Conservation (phyloP, 2,329 filamentous ascomycete species). For the Aspergillus brasiliensis region DNA sequence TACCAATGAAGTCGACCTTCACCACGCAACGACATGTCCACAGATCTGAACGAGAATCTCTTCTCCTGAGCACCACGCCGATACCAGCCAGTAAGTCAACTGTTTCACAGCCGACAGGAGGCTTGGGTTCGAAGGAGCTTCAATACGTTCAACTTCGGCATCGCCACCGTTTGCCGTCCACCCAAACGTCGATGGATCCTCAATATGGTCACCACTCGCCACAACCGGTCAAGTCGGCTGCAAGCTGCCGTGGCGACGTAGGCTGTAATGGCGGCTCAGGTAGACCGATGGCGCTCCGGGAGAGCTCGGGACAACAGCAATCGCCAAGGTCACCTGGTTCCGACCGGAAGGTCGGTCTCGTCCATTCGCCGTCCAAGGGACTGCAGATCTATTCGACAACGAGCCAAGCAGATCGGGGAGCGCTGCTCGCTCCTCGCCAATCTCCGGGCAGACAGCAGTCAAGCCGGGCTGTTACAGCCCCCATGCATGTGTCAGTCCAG, state of each 20-base stretch:
- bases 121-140: neutral
- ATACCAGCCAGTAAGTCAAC: neutral
- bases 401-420: neutral
- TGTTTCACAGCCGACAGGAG: neutral
- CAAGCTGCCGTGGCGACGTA: neutral
- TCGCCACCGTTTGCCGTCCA: neutral
- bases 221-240: neutral
- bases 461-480: neutral
- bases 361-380: neutral
- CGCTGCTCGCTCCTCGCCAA: neutral
- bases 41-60: neutral
- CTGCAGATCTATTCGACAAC: constrained; percentile 2
- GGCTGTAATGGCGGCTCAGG: neutral
- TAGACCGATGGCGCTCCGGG: neutral
- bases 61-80: neutral
- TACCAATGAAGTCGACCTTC: constrained; percentile 3
- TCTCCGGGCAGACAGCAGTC: neutral
- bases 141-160: neutral
- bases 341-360: neutral
- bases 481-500: neutral
- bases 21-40: constrained; percentile 7
- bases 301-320: neutral
- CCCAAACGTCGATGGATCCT: neutral
- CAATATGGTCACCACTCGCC: neutral
- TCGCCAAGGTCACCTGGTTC: neutral